Conservation (phyloP, 805 yeast genomes). For the Hanseniaspora pseudoguilliermondii region DNA sequence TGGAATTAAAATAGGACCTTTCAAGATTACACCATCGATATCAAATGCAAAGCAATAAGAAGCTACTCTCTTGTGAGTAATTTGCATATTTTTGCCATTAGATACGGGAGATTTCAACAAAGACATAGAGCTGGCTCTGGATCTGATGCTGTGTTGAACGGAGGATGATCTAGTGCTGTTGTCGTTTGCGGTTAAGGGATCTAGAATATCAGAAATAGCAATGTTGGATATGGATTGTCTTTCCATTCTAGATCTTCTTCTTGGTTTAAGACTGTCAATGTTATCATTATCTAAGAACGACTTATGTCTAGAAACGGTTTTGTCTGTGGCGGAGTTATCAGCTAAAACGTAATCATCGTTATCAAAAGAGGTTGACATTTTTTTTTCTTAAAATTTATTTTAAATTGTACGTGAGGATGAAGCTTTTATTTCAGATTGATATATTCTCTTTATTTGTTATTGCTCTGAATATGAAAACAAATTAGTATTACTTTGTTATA, state of each 20-base stretch:
- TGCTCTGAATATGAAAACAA: too few relatives aligned
- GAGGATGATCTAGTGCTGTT: conserved; percentile 12
- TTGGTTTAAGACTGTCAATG: conserved; percentile 53
- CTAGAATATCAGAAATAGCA: conserved; percentile 3
- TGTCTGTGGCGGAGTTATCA: conserved; percentile 1
- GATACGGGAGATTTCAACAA: conserved; percentile 16
- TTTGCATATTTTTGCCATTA: conserved; percentile 35
- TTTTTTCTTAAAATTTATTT: neutral
- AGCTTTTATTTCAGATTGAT: neutral
- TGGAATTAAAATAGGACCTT: conserved; percentile 75
- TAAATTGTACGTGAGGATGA: neutral
- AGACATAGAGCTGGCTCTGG: conserved; percentile 18
- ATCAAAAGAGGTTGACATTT: neutral
- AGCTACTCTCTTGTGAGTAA: conserved; percentile 63
- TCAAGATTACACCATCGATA: conserved; percentile 79
- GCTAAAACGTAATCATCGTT: conserved; percentile 1
- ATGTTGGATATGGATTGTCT: conserved; percentile 18
- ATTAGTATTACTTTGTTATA: too few relatives aligned
- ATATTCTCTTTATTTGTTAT: too few relatives aligned
- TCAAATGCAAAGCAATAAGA: conserved; percentile 85
- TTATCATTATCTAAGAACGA: conserved; percentile 64
- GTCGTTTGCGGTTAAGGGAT: neutral
- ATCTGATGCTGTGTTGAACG: conserved; percentile 9
- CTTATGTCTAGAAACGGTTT: conserved; percentile 17
- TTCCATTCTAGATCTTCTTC: conserved; percentile 31